A percentile compares a stretch with the other conserved stretches of the same genome.
These are phyloP conservation scores for Ceratocystis ficicola DNA, from an alignment of 2,329 filamentous ascomycete genomes.

Conservation along the genomic window DNA sequence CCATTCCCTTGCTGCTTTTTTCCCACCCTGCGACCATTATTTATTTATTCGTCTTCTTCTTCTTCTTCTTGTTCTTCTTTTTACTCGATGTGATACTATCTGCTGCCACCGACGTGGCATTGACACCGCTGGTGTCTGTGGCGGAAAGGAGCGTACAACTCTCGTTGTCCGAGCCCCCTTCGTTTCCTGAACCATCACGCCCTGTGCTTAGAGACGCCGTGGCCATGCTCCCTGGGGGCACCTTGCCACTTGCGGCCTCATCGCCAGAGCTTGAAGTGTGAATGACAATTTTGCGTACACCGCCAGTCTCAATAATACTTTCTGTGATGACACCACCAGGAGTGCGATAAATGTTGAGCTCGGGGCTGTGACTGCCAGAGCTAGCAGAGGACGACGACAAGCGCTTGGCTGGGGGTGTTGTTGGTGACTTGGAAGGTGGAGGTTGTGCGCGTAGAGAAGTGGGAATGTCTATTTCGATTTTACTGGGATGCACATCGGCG, in stretches of 20 bases:
- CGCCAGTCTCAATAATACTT: conserved; percentile 60
- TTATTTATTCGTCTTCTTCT: conserved; percentile 22
- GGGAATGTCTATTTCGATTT: background rate
- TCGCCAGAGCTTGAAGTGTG: conserved; percentile 31
- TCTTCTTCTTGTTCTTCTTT: conserved; percentile 20
- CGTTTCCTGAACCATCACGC: background rate
- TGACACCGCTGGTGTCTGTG: background rate
- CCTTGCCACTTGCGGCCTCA: conserved; percentile 24
- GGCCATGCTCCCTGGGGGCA: background rate
- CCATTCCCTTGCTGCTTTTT: too few relatives aligned
- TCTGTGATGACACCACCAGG: conserved; percentile 69
- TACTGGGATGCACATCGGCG: conserved; percentile 2
- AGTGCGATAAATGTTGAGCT: conserved; percentile 32
- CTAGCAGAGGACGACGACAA: background rate
- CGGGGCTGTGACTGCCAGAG: background rate
- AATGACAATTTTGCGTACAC: conserved; percentile 63
- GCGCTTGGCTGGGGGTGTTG: background rate
- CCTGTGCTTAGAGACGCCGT: background rate
- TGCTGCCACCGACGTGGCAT: background rate
- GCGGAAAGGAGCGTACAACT: background rate
- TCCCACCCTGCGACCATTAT: background rate
- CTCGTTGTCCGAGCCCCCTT: background rate
- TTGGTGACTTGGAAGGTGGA: background rate
- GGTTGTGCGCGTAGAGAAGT: background rate
- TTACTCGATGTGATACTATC: conserved; percentile 17